Evolutionary conservation across 2,329 filamentous ascomycete species (phyloP).

Genomic region (Ophiocordyceps camponoti-saundersi): DNA sequence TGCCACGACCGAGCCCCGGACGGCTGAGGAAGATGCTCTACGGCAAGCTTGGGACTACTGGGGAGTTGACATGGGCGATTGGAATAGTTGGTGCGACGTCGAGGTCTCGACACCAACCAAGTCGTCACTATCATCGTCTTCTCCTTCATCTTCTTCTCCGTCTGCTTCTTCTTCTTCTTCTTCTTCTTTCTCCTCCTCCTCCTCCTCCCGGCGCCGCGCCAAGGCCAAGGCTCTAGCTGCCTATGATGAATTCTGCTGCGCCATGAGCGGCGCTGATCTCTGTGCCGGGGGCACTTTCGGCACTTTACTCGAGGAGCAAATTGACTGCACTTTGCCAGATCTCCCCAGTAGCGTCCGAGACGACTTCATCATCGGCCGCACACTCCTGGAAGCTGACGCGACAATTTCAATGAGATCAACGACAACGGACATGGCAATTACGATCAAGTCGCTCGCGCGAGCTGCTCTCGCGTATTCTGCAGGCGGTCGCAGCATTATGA

Average conservation of each 20-base stretch:
- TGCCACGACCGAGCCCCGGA: conserved; percentile 16
- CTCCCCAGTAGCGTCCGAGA: conserved; percentile 28
- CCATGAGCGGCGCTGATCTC: conserved; percentile 50
- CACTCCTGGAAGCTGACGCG: conserved; percentile 28
- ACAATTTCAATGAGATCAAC: conserved; percentile 12
- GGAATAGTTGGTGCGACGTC: conserved; percentile 23
- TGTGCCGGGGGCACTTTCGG: conserved; percentile 32
- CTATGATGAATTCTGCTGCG: conserved; percentile 36
- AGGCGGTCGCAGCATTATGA: neutral
- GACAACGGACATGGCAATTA: conserved; percentile 10
- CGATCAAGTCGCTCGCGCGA: conserved; percentile 14
- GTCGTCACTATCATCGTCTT: conserved; percentile 1
- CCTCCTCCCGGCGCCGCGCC: conserved; percentile 5
- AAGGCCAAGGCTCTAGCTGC: conserved; percentile 22
- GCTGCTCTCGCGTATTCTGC: conserved; percentile 4
- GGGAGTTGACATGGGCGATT: conserved; percentile 45
- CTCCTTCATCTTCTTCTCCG: neutral
- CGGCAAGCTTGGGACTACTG: conserved; percentile 52
- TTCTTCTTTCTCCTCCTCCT: no score
- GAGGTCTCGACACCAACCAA: conserved; percentile 19
- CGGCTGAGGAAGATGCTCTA: conserved; percentile 44
- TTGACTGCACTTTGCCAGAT: conserved; percentile 48
- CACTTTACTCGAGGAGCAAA: conserved; percentile 22
- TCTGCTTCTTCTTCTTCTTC: no score
- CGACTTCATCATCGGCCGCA: conserved; percentile 31